Evolutionary conservation across 2,329 filamentous ascomycete species (phyloP).

Genomic region (Coniochaeta hoffmannii): DNA sequence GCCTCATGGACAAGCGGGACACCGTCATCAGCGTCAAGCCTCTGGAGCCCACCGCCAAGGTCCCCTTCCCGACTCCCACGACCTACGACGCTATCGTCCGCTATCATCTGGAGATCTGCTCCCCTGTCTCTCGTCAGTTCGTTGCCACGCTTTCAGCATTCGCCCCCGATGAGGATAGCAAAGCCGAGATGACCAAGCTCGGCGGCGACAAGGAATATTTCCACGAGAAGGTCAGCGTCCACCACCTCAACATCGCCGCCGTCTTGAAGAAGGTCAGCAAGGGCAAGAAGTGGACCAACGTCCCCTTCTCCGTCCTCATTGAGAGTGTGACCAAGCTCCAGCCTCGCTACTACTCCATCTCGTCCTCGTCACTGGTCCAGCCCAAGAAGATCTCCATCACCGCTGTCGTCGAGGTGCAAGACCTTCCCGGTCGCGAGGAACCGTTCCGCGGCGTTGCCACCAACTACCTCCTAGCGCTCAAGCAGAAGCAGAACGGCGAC

Average conservation of each 20-base stretch:
- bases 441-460: slow-evolving; percentile 89
- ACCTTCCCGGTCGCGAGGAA: slow-evolving; percentile 68
- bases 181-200: slow-evolving; percentile 81
- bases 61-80: slow-evolving; percentile 93
- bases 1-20: slow-evolving; percentile 68
- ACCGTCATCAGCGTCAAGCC: slow-evolving; percentile 82
- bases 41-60: slow-evolving; percentile 90
- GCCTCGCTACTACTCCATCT: slow-evolving; percentile 98
- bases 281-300: slow-evolving; percentile 68
- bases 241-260: slow-evolving; percentile 85
- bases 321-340: slow-evolving; percentile 93
- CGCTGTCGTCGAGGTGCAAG: slow-evolving; percentile 81
- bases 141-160: slow-evolving; percentile 82
- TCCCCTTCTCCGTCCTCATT: slow-evolving; percentile 92
- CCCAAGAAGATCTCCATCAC: slow-evolving; percentile 94
- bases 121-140: slow-evolving; percentile 93
- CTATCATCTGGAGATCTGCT: slow-evolving; percentile 96
- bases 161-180: slow-evolving; percentile 74
- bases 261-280: slow-evolving; percentile 67
- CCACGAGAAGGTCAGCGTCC: slow-evolving; percentile 71
- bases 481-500: slow-evolving; percentile 93
- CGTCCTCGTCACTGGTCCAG: slow-evolving; percentile 89
- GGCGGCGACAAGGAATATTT: slow-evolving; percentile 95
- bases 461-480: slow-evolving; percentile 90
- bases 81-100: slow-evolving; percentile 90